Conservation (phyloP, 2,329 filamentous ascomycete species). For the Aspergillus alliaceus region DNA sequence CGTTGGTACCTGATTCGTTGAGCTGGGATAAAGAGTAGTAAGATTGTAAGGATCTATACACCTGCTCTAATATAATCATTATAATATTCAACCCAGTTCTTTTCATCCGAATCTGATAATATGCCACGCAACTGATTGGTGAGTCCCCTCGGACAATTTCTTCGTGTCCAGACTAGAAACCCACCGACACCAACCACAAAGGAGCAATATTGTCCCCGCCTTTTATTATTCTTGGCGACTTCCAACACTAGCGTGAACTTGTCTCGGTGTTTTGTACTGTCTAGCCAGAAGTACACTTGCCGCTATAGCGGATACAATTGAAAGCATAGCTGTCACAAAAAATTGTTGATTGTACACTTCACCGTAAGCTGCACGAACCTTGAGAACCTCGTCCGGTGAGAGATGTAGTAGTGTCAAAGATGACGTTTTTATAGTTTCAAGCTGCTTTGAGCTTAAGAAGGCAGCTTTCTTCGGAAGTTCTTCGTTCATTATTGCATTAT, state of each 20-base stretch:
- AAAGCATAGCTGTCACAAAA: background rate
- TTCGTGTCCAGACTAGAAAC: background rate
- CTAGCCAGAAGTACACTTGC: background rate
- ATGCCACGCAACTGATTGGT: background rate
- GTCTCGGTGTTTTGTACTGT: too few species aligned
- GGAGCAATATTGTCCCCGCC: background rate
- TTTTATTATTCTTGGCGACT: too few species aligned
- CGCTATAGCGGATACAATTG: background rate
- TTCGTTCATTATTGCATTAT: background rate
- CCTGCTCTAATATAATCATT: too few species aligned
- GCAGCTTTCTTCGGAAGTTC: background rate
- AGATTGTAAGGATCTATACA: too few species aligned
- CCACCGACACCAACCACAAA: background rate
- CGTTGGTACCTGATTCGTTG: too few species aligned
- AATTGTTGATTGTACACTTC: background rate
- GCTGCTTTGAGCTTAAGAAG: background rate
- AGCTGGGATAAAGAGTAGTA: too few species aligned
- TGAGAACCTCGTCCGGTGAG: background rate
- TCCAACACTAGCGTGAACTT: too few species aligned
- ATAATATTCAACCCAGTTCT: too few species aligned
- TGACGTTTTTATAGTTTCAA: background rate
- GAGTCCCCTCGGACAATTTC: background rate
- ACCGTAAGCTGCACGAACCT: background rate
- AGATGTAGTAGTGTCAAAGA: background rate
- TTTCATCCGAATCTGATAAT: too few species aligned